Evolutionary conservation across 805 yeast species (phyloP).

Genomic region (Metschnikowia corniflorae): DNA sequence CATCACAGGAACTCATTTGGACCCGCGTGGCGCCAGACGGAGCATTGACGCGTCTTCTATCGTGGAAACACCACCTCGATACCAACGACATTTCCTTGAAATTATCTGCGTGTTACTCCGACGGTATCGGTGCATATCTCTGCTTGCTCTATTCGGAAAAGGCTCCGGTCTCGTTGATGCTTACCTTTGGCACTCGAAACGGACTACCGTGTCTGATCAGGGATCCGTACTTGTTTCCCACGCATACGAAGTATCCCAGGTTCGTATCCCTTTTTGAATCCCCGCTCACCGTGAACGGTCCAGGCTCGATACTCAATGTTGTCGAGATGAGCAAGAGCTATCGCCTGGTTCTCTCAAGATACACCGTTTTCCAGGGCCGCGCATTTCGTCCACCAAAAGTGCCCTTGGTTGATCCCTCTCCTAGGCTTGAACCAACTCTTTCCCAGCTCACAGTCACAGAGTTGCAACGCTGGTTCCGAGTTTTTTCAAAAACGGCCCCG

Average conservation of each 20-base stretch:
- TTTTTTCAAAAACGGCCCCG: no score
- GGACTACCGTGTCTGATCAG: conserved; percentile 35
- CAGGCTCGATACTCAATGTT: no score
- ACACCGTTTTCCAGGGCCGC: no score
- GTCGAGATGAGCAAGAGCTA: no score
- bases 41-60: conserved; percentile 45
- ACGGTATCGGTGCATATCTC: conserved; percentile 11
- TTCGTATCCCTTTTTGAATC: neutral
- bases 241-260: neutral
- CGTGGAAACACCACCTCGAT: conserved; percentile 71
- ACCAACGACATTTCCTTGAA: conserved; percentile 52
- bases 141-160: conserved; percentile 28
- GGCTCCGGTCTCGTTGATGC: conserved; percentile 29
- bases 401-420: no score
- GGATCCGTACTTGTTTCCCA: conserved; percentile 30
- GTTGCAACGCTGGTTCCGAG: no score
- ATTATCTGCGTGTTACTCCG: conserved; percentile 21
- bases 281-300: no score
- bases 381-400: no score
- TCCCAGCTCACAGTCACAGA: no score
- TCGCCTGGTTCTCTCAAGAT: no score
- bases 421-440: no score
- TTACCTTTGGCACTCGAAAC: conserved; percentile 30
- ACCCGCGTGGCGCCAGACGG: conserved; percentile 27
- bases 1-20: conserved; percentile 65